Evolutionary conservation across 2,329 filamentous ascomycete species (phyloP).

Genomic region (Colletotrichum sp.): DNA sequence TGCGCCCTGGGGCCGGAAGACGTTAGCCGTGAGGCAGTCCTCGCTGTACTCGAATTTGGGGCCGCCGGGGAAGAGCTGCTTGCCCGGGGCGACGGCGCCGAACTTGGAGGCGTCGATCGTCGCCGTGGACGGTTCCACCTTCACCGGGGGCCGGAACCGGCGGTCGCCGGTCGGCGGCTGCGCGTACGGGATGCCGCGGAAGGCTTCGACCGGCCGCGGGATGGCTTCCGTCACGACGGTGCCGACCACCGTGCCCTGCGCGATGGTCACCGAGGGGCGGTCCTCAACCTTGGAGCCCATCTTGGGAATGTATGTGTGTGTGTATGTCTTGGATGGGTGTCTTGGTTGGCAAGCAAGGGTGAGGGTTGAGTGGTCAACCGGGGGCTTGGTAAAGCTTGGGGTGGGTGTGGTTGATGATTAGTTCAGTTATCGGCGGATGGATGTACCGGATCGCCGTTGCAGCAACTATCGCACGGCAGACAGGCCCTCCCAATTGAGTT

Average conservation of each 20-base stretch:
- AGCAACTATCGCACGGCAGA: not conserved
- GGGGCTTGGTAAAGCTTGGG: not conserved
- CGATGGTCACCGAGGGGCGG: slow-evolving; percentile 26
- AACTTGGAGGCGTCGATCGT: slow-evolving; percentile 38
- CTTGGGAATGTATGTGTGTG: not conserved
- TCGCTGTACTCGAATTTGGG: slow-evolving; percentile 41
- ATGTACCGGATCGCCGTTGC: not conserved
- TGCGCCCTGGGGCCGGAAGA: slow-evolving; percentile 46
- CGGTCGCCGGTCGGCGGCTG: slow-evolving; percentile 31
- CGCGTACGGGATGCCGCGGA: slow-evolving; percentile 58
- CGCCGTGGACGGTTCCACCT: slow-evolving; percentile 27
- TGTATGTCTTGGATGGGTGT: not conserved
- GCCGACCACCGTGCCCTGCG: slow-evolving; percentile 47
- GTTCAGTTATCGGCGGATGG: not conserved
- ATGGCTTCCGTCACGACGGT: slow-evolving; percentile 34
- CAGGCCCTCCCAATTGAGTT: not conserved
- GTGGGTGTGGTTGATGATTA: not conserved
- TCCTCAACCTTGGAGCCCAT: slow-evolving; percentile 13
- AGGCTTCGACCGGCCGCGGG: slow-evolving; percentile 52
- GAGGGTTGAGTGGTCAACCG: not conserved
- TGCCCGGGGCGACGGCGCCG: slow-evolving; percentile 42
- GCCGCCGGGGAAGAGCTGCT: slow-evolving; percentile 28
- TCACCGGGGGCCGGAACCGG: slow-evolving; percentile 50
- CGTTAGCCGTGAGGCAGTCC: slow-evolving; percentile 59
- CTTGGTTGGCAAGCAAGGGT: not conserved